Evolutionary conservation across 1,284 basidiomycete species (phyloP).

Genomic region (Cryptococcus depauperatus): DNA sequence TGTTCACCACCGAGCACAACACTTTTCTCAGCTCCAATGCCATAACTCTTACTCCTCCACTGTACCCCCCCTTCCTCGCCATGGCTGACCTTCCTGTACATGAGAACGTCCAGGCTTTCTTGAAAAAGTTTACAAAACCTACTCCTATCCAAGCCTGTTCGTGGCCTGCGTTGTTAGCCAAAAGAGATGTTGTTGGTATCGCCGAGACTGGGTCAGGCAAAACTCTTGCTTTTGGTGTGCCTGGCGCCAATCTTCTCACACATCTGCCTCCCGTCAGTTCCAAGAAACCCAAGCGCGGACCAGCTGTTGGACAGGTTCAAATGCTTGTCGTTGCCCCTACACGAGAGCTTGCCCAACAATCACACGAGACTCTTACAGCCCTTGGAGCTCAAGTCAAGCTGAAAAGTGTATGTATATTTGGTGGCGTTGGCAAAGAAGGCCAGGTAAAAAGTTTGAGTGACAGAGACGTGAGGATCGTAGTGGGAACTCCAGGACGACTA

Average conservation of each 20-base stretch:
- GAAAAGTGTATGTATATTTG: slow-evolving; percentile 78
- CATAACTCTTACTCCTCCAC: slow-evolving; percentile 59
- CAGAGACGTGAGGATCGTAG: slow-evolving; percentile 64
- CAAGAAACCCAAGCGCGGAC: slow-evolving; percentile 32
- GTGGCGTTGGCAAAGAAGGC: slow-evolving; percentile 79
- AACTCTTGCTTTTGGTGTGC: slow-evolving; percentile 92
- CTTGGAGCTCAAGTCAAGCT: slow-evolving; percentile 72
- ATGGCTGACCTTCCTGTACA: slow-evolving; percentile 67
- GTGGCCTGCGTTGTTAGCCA: slow-evolving; percentile 80
- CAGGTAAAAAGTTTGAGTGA: slow-evolving; percentile 60
- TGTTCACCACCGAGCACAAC: slow-evolving; percentile 48
- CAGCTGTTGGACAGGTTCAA: slow-evolving; percentile 50
- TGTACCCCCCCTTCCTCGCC: slow-evolving; percentile 62
- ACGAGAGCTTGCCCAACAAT: slow-evolving; percentile 89
- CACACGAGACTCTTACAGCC: slow-evolving; percentile 71
- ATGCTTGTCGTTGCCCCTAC: slow-evolving; percentile 88
- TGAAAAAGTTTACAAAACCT: slow-evolving; percentile 71
- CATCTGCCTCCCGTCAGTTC: slow-evolving; percentile 7
- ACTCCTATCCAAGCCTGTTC: slow-evolving; percentile 94
- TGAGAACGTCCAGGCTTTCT: slow-evolving; percentile 55
- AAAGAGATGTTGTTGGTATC: slow-evolving; percentile 86
- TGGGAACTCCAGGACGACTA: slow-evolving; percentile 90
- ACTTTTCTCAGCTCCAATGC: slow-evolving; percentile 64
- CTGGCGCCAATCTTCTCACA: slow-evolving; percentile 56
- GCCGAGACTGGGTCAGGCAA: slow-evolving; percentile 98